A percentile compares a stretch with the other conserved stretches of the same genome.
phyloP scores from a whole-genome alignment of 2,329 filamentous ascomycete genomes.

The Paracoccidioides brasiliensis region DNA sequence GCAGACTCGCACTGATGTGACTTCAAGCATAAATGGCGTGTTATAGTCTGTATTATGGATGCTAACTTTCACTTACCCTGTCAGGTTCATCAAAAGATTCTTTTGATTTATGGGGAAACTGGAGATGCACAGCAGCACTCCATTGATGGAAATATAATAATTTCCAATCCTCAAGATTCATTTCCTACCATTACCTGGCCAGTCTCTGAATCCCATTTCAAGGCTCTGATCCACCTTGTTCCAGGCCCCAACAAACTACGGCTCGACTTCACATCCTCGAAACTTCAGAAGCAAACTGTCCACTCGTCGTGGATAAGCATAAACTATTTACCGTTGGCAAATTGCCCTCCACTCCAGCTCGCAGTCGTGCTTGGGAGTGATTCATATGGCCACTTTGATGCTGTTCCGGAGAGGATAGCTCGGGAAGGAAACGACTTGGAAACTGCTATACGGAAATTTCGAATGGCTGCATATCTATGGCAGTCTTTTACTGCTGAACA shows the following conservation, averaged over 20 bases:
- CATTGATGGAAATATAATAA: constrained; percentile 65
- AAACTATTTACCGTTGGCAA: constrained; percentile 71
- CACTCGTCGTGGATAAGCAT: constrained; percentile 71
- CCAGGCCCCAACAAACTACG: constrained; percentile 80
- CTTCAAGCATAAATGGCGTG: not conserved
- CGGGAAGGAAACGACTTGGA: constrained; percentile 73
- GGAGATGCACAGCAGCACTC: constrained; percentile 55
- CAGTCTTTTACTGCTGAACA: constrained; percentile 95
- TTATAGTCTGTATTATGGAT: constrained; percentile 1
- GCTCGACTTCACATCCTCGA: constrained; percentile 77
- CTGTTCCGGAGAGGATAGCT: constrained; percentile 58
- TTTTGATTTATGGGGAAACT: constrained; percentile 69
- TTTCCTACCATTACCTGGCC: constrained; percentile 81
- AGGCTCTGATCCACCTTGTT: constrained; percentile 76
- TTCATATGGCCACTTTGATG: constrained; percentile 74
- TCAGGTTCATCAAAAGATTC: constrained; percentile 81
- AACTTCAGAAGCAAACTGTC: constrained; percentile 54
- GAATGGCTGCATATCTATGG: constrained; percentile 93
- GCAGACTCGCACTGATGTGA: constrained; percentile 16
- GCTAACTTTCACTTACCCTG: constrained; percentile 6
- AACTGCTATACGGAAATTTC: constrained; percentile 73
- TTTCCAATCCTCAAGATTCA: constrained; percentile 69
- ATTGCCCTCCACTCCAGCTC: constrained; percentile 72
- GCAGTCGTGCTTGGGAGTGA: constrained; percentile 81
- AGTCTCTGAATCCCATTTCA: constrained; percentile 80